Evolutionary conservation across 1,284 basidiomycete species (phyloP).

Genomic region (Quambalaria eucalypti): DNA sequence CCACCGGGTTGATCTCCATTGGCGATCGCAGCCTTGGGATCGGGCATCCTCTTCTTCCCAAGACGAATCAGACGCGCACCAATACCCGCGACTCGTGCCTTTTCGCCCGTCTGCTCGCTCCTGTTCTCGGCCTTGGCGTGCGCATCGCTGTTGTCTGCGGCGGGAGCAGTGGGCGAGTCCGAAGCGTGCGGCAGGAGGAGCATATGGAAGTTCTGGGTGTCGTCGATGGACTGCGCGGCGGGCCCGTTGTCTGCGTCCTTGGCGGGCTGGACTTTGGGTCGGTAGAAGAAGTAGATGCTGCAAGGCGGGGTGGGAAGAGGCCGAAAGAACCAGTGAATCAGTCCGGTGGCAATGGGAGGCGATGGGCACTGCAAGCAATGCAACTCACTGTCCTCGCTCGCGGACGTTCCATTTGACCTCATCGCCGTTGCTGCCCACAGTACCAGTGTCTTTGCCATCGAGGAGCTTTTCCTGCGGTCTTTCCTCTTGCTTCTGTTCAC

Average conservation of each 20-base stretch:
- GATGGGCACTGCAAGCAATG: no score
- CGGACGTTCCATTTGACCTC: slow-evolving; percentile 7
- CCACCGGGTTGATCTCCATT: slow-evolving; percentile 21
- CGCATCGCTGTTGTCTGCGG: neutral
- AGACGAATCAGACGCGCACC: slow-evolving; percentile 24
- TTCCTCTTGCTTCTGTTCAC: neutral
- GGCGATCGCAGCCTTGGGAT: slow-evolving; percentile 20
- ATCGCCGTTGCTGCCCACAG: neutral
- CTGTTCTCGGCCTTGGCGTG: neutral
- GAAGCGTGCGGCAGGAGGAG: slow-evolving; percentile 14
- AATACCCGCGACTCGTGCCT: slow-evolving; percentile 12
- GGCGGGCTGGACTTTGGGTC: slow-evolving; percentile 22
- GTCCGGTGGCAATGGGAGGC: no score
- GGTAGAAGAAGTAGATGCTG: slow-evolving; percentile 30
- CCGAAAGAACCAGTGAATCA: neutral
- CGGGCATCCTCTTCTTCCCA: slow-evolving; percentile 29
- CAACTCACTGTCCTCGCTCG: slow-evolving; percentile 7
- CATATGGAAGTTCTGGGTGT: slow-evolving; percentile 24
- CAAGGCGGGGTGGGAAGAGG: neutral
- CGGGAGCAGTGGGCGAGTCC: slow-evolving; percentile 3
- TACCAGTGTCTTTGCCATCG: neutral
- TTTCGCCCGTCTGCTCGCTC: slow-evolving; percentile 6
- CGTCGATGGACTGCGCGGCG: slow-evolving; percentile 16
- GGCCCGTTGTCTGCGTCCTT: slow-evolving; percentile 14
- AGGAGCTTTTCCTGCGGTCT: neutral